Percentiles rank a stretch among this genome's conserved stretches.
Evolutionary conservation across 2,329 filamentous ascomycete genomes (phyloP).

Genomic region (Proliferodiscus dingleyae): DNA sequence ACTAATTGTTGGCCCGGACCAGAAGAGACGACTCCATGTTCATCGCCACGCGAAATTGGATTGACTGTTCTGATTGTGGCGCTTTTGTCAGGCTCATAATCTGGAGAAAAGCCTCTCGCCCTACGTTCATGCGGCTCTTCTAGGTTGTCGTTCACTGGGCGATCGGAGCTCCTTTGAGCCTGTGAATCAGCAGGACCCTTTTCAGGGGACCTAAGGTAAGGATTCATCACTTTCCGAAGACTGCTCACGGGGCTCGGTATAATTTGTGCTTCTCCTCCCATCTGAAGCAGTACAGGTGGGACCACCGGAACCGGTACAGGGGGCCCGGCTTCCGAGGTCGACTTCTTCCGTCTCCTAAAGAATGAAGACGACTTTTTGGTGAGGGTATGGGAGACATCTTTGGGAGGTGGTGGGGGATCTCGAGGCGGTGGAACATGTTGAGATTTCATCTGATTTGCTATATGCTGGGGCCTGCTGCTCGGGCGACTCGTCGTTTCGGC

Average conservation of each 20-base stretch:
- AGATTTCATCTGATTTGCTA: constrained; percentile 44
- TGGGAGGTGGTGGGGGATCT: constrained; percentile 23
- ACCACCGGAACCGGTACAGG: constrained; percentile 50
- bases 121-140: constrained; percentile 18
- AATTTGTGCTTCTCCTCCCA: constrained; percentile 22
- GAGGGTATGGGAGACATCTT: constrained; percentile 39
- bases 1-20: constrained; percentile 12
- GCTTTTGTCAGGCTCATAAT: constrained; percentile 67
- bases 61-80: constrained; percentile 66
- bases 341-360: constrained; percentile 91
- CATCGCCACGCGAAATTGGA: constrained; percentile 36
- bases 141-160: constrained; percentile 20
- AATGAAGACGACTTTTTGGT: constrained; percentile 94
- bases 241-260: constrained; percentile 66
- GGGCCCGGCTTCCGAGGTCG: constrained; percentile 61
- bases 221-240: constrained; percentile 80
- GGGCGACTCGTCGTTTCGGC: constrained; percentile 36
- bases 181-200: constrained; percentile 21
- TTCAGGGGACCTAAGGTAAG: constrained; percentile 52
- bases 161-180: constrained; percentile 16
- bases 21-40: constrained; percentile 12
- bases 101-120: constrained; percentile 64
- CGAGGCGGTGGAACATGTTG: constrained; percentile 20
- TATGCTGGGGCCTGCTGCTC: constrained; percentile 39
- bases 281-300: constrained; percentile 33